Evolutionary conservation across 2,329 filamentous ascomycete genomes (phyloP), one percentile per base, ranked within the genome.

Genomic region (Alternaria arbusti): DNA sequence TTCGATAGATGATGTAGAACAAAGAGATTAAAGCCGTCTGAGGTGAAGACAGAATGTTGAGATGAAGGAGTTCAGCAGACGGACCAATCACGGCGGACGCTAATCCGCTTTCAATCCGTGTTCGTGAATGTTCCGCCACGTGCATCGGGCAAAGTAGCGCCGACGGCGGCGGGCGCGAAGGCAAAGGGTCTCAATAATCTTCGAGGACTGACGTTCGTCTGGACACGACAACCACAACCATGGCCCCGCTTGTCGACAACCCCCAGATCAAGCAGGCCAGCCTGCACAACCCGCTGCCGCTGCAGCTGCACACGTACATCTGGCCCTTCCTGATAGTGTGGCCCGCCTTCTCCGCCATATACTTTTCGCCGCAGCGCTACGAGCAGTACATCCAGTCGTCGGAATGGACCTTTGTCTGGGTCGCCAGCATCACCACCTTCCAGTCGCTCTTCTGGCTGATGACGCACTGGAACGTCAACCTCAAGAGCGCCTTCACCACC

Each of bases 331-430:
- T 90, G 64, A 89, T 97, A 71, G 85, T 94, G 75, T 99, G 96
- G 94, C 96, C 96, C 56, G 83, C 91, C 74, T 98, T 98, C 82
- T 88, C 97, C 69, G 89, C 92, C 79, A 89, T 94, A 81, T 98
- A 97, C 80, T 88, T 97, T 57, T 91, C 89, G 22, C 86, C 89
- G 65, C 90, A 93, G 57, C 89, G 92, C 70, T 99, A 99, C 81
- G 91, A 97, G 70, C 91, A 90, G 78, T 90, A 98, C 84, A 96
- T 99, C 69, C 89, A 91, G 74, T 94, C 91, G n/a, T 90, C 91
- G 72, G 96, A 99, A 85, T 99, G 96, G 95, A 98, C 96, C 1
- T 97, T 97, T 79, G 93, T 99, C 67, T 99, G 93, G 90, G 88
- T 91, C 70, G 95, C 92, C 74, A 87, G 89, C 70, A 97, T 99